A percentile compares a stretch with the other conserved stretches of the same genome.
Conservation (phyloP, 257 asterid species). For the Fraxinus excelsior region DNA sequence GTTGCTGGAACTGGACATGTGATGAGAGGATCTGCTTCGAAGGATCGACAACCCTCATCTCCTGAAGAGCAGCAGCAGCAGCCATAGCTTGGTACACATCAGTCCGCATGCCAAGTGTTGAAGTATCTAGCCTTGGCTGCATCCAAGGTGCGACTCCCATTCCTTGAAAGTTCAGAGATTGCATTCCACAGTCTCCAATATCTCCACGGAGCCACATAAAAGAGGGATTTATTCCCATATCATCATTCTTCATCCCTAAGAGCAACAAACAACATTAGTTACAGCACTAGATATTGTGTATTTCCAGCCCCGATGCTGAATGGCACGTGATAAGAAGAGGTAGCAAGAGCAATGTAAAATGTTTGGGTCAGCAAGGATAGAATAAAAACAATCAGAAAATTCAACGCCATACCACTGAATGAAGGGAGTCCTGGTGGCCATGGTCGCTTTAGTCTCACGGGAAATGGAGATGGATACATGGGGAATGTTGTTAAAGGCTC, state of each 20-base stretch:
- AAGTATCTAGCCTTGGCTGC: constrained; percentile 57
- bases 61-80: constrained; percentile 68
- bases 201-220: constrained; percentile 65
- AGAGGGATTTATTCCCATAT: constrained; percentile 61
- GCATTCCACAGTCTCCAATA: constrained; percentile 46
- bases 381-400: background rate
- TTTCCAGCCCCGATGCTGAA: background rate
- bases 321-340: background rate
- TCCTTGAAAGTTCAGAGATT: constrained; percentile 59
- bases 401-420: constrained; percentile 42
- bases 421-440: constrained; percentile 75
- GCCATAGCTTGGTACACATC: constrained; percentile 77
- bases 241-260: constrained; percentile 62
- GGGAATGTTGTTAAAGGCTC: constrained; percentile 84
- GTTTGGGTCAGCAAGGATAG: background rate
- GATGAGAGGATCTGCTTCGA: constrained; percentile 53
- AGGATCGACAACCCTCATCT: constrained; percentile 54
- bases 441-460: constrained; percentile 69
- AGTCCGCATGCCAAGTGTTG: constrained; percentile 56
- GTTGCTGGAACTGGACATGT: constrained; percentile 61
- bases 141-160: constrained; percentile 64
- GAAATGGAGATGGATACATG: constrained; percentile 72
- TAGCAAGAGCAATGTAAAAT: background rate
- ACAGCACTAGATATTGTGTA: background rate
- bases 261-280: constrained; percentile 7